Percentiles rank a stretch among this genome's conserved stretches.
phyloP scores from a whole-genome alignment of 2,329 filamentous ascomycete genomes.

The Fusarium begoniae region DNA sequence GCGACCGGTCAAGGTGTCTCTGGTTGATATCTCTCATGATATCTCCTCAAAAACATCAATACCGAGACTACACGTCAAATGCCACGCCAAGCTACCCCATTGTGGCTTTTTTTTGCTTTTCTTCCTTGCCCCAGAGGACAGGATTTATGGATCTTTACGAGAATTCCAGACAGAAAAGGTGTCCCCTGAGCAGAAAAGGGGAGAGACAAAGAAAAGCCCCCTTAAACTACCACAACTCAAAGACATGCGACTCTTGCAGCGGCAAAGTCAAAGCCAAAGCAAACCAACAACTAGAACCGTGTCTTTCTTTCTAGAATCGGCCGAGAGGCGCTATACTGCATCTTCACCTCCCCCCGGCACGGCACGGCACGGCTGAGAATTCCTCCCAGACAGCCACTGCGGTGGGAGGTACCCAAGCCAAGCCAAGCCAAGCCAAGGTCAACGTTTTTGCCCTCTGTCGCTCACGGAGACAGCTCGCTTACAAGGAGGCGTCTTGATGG shows the following conservation, averaged over 20 bases:
- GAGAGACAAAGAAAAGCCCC: not conserved
- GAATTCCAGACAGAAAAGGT: constrained; percentile 1
- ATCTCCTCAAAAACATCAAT: not conserved
- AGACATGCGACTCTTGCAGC: constrained; percentile 5
- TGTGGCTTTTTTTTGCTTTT: not conserved
- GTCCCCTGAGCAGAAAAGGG: not conserved
- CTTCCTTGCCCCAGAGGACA: not conserved
- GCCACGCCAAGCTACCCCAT: not conserved
- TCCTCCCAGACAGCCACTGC: not conserved
- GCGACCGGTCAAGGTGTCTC: constrained; percentile 3
- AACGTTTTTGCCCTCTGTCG: not conserved
- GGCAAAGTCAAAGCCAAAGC: not conserved
- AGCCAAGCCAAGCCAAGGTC: not conserved
- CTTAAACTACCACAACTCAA: constrained; percentile 15
- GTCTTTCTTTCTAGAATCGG: constrained; percentile 19
- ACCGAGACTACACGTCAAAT: not conserved
- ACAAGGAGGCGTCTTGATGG: not conserved
- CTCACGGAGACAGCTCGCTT: not conserved
- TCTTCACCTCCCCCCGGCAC: not conserved
- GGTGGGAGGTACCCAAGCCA: not conserved
- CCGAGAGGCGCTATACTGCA: not conserved
- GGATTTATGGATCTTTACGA: not conserved
- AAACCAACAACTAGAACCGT: constrained; percentile 6
- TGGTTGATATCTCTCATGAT: not conserved
- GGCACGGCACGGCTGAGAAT: constrained; percentile 21